These are phyloP conservation scores for Neofusicoccum laricinum DNA, from an alignment of 2,329 filamentous ascomycete species.

Conservation along the genomic window DNA sequence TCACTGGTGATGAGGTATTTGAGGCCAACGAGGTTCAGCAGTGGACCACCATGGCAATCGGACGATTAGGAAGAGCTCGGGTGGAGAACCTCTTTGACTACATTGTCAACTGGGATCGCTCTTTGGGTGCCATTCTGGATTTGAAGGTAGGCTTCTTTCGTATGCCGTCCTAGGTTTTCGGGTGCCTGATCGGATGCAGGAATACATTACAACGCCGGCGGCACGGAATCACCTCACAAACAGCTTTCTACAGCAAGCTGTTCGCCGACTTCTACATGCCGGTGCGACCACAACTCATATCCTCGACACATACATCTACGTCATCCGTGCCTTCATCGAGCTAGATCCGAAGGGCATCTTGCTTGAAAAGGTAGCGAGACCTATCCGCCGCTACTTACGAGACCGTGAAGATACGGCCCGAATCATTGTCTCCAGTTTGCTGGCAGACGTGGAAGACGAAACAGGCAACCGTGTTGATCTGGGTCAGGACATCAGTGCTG, in stretches of 20 bases:
- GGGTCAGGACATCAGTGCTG: constrained; percentile 64
- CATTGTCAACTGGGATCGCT: constrained; percentile 70
- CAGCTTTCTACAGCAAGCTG: constrained; percentile 64
- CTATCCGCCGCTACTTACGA: constrained; percentile 72
- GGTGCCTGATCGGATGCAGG: constrained; percentile 36
- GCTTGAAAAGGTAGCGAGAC: constrained; percentile 69
- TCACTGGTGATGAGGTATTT: constrained; percentile 35
- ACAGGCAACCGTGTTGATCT: constrained; percentile 44
- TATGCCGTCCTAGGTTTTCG: no score
- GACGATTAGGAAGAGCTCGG: constrained; percentile 65
- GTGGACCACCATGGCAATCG: constrained; percentile 69
- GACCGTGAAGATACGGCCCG: constrained; percentile 74
- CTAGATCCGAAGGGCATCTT: constrained; percentile 76
- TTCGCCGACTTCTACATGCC: constrained; percentile 67
- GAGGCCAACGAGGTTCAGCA: constrained; percentile 56
- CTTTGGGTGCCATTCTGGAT: constrained; percentile 70
- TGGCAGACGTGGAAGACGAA: constrained; percentile 59
- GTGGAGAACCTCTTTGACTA: constrained; percentile 77
- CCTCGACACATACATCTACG: constrained; percentile 71
- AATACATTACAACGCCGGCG: constrained; percentile 65
- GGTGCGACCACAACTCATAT: constrained; percentile 75
- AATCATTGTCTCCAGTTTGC: constrained; percentile 71
- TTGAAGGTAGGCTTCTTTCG: constrained; percentile 46
- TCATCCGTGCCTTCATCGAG: constrained; percentile 73
- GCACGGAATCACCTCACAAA: constrained; percentile 68